These are phyloP conservation scores for Torulaspora microellipsoides DNA, from an alignment of 805 yeast species.

Conservation along the genomic window DNA sequence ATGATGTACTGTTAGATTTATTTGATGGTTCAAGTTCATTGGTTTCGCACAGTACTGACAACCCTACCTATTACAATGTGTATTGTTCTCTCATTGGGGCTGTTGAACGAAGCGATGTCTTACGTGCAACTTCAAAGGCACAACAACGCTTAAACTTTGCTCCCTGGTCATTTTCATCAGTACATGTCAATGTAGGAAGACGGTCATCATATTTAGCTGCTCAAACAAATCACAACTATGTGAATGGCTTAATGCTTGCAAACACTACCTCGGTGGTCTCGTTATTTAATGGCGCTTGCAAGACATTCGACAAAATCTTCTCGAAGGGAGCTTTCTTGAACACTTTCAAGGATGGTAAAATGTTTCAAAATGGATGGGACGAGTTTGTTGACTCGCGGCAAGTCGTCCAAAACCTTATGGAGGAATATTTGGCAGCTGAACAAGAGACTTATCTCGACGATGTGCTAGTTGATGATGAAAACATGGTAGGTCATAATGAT, in stretches of 20 bases:
- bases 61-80: slow-evolving; percentile 58
- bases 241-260: slow-evolving; percentile 78
- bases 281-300: slow-evolving; percentile 59
- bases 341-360: slow-evolving; percentile 51
- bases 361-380: slow-evolving; percentile 38
- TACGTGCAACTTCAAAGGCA: slow-evolving; percentile 59
- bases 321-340: slow-evolving; percentile 80
- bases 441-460: slow-evolving; percentile 44
- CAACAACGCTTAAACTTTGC: slow-evolving; percentile 69
- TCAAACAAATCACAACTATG: slow-evolving; percentile 31
- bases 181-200: slow-evolving; percentile 72
- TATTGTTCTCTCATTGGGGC: slow-evolving; percentile 63
- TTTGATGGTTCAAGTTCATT: slow-evolving; percentile 73
- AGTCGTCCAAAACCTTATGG: slow-evolving; percentile 69
- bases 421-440: slow-evolving; percentile 72
- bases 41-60: slow-evolving; percentile 47
- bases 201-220: slow-evolving; percentile 52
- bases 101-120: slow-evolving; percentile 64
- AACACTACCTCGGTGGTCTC: slow-evolving; percentile 74
- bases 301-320: slow-evolving; percentile 76
- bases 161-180: slow-evolving; percentile 78
- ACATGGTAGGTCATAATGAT: slow-evolving; percentile 28
- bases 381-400: slow-evolving; percentile 79
- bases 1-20: slow-evolving; percentile 80
- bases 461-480: slow-evolving; percentile 35